These are phyloP conservation scores for Pelargonium cotyledonis DNA, from an alignment of 441 rosid genomes.

Conservation along the genomic window DNA sequence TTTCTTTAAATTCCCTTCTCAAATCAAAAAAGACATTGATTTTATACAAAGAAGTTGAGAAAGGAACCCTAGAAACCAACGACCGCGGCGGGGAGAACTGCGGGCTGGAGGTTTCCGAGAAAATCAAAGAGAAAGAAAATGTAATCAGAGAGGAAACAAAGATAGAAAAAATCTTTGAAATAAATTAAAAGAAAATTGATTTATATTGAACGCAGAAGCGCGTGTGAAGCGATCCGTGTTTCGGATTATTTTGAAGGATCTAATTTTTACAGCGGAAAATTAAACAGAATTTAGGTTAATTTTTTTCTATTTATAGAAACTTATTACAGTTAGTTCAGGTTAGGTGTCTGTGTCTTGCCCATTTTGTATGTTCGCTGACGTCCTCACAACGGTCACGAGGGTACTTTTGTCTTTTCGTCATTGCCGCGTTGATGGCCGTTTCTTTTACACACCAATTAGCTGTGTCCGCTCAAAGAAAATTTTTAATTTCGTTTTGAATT, in stretches of 20 bases:
- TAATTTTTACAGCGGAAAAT: not conserved
- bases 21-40: not conserved
- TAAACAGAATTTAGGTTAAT: not conserved
- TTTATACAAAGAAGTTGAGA: not conserved
- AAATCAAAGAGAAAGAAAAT: conserved; percentile 8
- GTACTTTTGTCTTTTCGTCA: not conserved
- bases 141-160: conserved; percentile 10
- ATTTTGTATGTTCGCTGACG: not conserved
- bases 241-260: not conserved
- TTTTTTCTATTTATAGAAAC: not conserved
- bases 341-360: not conserved
- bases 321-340: not conserved
- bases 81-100: conserved; percentile 30
- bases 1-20: conserved; percentile 1
- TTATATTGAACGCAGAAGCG: not conserved
- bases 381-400: not conserved
- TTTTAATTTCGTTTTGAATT: too few relatives aligned
- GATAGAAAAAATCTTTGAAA: not conserved
- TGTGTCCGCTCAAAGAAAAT: too few relatives aligned
- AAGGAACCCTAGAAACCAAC: conserved; percentile 21
- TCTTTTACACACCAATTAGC: not conserved
- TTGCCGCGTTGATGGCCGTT: not conserved
- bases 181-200: not conserved
- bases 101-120: conserved; percentile 30
- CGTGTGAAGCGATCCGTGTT: not conserved